Evolutionary conservation across 2,329 filamentous ascomycete species (phyloP), one percentile per base, ranked within the genome.

Genomic region (Colletotrichum sp.): DNA sequence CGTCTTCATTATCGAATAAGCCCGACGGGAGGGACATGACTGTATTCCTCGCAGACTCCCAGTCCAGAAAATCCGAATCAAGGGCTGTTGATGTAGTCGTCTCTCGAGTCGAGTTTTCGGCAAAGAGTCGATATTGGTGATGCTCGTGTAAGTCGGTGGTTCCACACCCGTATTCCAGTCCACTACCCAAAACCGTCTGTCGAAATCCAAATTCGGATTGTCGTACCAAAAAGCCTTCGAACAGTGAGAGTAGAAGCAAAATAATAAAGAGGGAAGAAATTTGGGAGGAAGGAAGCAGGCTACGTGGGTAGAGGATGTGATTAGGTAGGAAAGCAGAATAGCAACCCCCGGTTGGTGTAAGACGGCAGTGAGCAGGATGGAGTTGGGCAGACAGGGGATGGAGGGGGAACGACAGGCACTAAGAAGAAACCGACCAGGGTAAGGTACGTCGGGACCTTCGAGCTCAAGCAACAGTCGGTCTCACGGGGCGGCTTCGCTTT

Each of bases 401-500:
- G 66, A 18, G 32, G 25, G 28, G 39, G 28, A 56, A 15, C 16
- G n/a, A 56, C 43, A 48, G 67, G 36, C 9, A n/a, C 55, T 58
- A 28, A n/a, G 34, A 68, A 58, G 12, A 60, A 43, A 25, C 30
- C 13, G 55, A 61, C 55, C 56, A 25, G 67, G 56, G 67, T 32
- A 8, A 36, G 39, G 28, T 27, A 69, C 25, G 52, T 71, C 56
- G 68, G 66, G 32, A 55, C 66, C 22, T 18, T 22, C 25, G 36
- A 43, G 28, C 18, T n/a, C 30, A 15, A 56, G 22, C 34, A 30
- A 16, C 56, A 56, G 18, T 28, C 18, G 16, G 66, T 36, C 25
- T 22, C 39, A 56, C 66, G n/a, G 43, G 58, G 43, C 43, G 58
- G 69, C 55, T 80, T 68, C 52, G 15, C 34, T 73, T 60, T 62